Percentiles rank a stretch among this genome's conserved stretches.
phyloP scores from a whole-genome alignment of 371 early-diverging fungal species.

The Encephalitozoon hellem region DNA sequence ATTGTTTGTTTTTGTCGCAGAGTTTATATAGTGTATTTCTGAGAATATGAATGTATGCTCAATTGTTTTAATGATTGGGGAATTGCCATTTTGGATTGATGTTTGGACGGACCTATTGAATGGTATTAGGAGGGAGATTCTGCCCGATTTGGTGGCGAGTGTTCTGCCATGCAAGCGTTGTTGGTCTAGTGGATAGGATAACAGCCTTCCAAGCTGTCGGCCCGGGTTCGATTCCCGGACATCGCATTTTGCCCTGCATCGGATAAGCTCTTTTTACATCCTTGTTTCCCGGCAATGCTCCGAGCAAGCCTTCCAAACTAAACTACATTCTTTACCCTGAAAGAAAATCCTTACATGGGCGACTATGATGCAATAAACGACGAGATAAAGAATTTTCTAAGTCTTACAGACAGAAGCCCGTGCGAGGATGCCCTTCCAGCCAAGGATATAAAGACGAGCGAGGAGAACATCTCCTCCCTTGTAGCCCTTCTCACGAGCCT shows the following conservation, averaged over 20 bases:
- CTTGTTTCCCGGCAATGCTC: background rate
- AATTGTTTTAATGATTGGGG: background rate
- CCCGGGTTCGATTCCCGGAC: conserved; percentile 53
- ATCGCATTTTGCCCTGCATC: conserved; percentile 28
- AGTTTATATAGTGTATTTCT: background rate
- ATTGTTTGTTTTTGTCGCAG: background rate
- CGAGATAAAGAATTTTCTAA: conserved; percentile 36
- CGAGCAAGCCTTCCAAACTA: background rate
- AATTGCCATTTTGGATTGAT: background rate
- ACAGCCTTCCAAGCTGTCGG: conserved; percentile 47
- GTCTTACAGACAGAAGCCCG: background rate
- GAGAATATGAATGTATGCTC: background rate
- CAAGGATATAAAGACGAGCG: background rate
- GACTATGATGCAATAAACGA: conserved; percentile 40
- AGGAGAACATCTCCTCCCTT: background rate
- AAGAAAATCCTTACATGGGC: conserved; percentile 16
- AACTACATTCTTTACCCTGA: background rate
- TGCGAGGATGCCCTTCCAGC: background rate
- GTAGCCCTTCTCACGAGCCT: conserved; percentile 31
- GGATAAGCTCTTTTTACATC: background rate
- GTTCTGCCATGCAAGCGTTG: conserved; percentile 35
- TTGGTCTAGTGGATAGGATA: conserved; percentile 47
- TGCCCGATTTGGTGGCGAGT: too few relatives aligned
- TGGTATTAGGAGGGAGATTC: too few relatives aligned
- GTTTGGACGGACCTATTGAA: background rate